Conservation (phyloP, 495 filamentous ascomycete genomes). For the Tuber umbilicatum region DNA sequence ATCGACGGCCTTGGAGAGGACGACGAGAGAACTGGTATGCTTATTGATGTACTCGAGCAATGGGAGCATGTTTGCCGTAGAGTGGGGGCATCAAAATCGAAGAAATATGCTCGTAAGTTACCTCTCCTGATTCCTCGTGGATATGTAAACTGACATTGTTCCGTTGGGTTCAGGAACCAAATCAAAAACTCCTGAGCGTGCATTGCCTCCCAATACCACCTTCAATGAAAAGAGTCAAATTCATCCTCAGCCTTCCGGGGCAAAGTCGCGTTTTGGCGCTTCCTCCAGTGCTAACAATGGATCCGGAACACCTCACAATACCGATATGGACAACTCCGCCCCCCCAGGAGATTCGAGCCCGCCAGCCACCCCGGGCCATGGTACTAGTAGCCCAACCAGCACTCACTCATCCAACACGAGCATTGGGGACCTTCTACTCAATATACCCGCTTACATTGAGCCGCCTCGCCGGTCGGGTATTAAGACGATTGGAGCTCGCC, state of each 20-base stretch:
- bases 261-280: neutral
- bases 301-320: neutral
- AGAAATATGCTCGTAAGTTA: neutral
- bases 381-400: neutral
- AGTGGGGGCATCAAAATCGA: neutral
- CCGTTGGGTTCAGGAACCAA: neutral
- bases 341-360: neutral
- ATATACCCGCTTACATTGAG: neutral
- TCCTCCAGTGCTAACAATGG: neutral
- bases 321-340: neutral
- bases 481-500: slow-evolving; percentile 19
- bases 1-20: neutral
- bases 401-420: neutral
- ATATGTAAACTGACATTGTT: neutral
- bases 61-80: neutral
- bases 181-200: neutral
- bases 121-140: neutral
- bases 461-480: neutral
- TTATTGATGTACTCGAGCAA: neutral
- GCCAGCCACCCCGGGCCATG: neutral
- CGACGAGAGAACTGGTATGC: neutral
- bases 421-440: neutral
- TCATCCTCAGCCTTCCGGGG: neutral
- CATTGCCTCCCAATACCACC: neutral
- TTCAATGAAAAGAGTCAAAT: neutral